Evolutionary conservation across 495 filamentous ascomycete genomes (phyloP).

Genomic region (Hyphodiscus hymeniophilus): DNA sequence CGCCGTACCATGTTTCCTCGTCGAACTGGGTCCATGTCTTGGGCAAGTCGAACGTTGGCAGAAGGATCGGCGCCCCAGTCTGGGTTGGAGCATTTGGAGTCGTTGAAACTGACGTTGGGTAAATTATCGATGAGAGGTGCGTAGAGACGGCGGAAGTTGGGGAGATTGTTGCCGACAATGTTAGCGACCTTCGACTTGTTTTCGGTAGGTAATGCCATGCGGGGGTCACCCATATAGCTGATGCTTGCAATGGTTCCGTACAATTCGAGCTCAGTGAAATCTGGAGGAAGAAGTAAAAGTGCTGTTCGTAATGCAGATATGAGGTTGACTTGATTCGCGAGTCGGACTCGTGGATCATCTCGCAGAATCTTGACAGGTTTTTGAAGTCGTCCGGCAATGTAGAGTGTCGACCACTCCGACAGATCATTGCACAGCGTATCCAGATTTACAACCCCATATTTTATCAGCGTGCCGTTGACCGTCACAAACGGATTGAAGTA

Average conservation of each 20-base stretch:
- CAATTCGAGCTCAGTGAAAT: constrained; percentile 79
- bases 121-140: constrained; percentile 79
- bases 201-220: constrained; percentile 82
- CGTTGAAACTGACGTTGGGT: constrained; percentile 78
- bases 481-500: constrained; percentile 97
- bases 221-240: constrained; percentile 88
- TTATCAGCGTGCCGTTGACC: constrained; percentile 93
- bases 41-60: constrained; percentile 52
- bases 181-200: constrained; percentile 89
- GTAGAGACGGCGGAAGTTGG: constrained; percentile 86
- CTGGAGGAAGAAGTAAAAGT: constrained; percentile 71
- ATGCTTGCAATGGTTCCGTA: constrained; percentile 86
- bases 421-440: constrained; percentile 81
- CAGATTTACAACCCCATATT: constrained; percentile 93
- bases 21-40: constrained; percentile 86
- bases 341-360: constrained; percentile 81
- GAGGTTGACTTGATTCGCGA: constrained; percentile 93
- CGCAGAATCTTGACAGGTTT: constrained; percentile 97
- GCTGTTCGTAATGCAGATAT: constrained; percentile 85
- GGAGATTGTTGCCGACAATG: constrained; percentile 84
- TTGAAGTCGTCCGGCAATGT: constrained; percentile 87
- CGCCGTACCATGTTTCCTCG: constrained; percentile 94
- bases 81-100: constrained; percentile 48
- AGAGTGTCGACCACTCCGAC: constrained; percentile 82
- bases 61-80: constrained; percentile 61